phyloP scores from a whole-genome alignment of 768 basidiomycete species.

The Podaxis sp. region DNA sequence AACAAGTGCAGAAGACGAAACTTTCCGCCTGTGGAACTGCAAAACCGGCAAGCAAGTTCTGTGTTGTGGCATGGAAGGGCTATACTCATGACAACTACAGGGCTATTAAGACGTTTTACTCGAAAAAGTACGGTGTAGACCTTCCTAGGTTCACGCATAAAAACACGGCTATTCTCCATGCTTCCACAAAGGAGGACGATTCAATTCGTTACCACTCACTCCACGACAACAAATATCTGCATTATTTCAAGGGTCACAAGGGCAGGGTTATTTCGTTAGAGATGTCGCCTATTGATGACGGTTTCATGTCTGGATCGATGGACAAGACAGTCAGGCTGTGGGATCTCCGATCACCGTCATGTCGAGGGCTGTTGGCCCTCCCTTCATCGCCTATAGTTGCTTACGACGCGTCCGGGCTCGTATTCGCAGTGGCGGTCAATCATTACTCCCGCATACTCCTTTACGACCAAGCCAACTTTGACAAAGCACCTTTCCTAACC shows the following conservation, averaged over 20 bases:
- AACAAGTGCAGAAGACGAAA: conserved; percentile 90
- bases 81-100: conserved; percentile 34
- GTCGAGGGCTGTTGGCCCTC: conserved; percentile 74
- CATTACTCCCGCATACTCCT: conserved; percentile 76
- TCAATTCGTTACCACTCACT: conserved; percentile 92
- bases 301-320: conserved; percentile 91
- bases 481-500: conserved; percentile 87
- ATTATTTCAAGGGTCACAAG: conserved; percentile 95
- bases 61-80: conserved; percentile 17
- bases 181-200: conserved; percentile 94
- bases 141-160: conserved; percentile 94
- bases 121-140: conserved; percentile 97
- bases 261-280: conserved; percentile 85
- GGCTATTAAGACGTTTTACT: conserved; percentile 72
- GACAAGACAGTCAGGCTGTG: conserved; percentile 95
- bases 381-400: conserved; percentile 75
- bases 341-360: conserved; percentile 81
- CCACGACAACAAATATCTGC: conserved; percentile 94
- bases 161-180: conserved; percentile 77
- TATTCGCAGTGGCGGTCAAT: conserved; percentile 87
- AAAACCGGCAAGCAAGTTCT: conserved; percentile 89
- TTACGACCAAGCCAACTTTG: conserved; percentile 83
- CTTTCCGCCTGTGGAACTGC: conserved; percentile 83
- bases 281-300: conserved; percentile 89
- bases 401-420: conserved; percentile 77